phyloP scores from a whole-genome alignment of 805 yeast species.

The Pichia paraexigua region DNA sequence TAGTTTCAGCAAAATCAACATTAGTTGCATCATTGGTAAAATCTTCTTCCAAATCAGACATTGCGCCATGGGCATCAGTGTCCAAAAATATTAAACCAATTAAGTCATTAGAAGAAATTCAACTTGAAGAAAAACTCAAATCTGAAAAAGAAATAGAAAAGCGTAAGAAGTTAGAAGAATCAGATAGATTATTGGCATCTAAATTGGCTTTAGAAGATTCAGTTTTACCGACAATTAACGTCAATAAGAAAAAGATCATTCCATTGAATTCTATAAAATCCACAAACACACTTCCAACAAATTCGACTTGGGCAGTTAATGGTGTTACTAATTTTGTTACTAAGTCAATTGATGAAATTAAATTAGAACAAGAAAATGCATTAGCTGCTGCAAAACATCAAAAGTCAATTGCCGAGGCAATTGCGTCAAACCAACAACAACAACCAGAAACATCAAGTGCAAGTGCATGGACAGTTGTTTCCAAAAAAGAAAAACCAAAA shows the following conservation, averaged over 20 bases:
- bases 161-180: constrained; percentile 17
- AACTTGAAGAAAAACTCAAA: constrained; percentile 41
- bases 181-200: constrained; percentile 18
- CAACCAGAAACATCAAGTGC: constrained; percentile 6
- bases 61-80: constrained; percentile 31
- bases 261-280: constrained; percentile 9
- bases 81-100: constrained; percentile 26
- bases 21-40: no score
- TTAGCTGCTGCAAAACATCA: constrained; percentile 15
- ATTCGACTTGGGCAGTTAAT: constrained; percentile 37
- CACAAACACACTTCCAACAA: constrained; percentile 29
- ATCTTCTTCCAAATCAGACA: not conserved
- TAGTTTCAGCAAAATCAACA: not conserved
- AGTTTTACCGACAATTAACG: not conserved
- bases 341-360: constrained; percentile 54
- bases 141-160: constrained; percentile 12
- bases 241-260: constrained; percentile 3
- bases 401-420: constrained; percentile 19
- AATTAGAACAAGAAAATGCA: constrained; percentile 34
- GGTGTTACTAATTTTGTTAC: constrained; percentile 17
- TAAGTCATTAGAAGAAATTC: constrained; percentile 55
- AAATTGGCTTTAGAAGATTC: constrained; percentile 15
- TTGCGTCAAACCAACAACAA: constrained; percentile 10
- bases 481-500: constrained; percentile 31
- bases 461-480: constrained; percentile 32